phyloP scores from a whole-genome alignment of 2,329 filamentous ascomycete genomes.

The Magnaporthiopsis rhizophila region DNA sequence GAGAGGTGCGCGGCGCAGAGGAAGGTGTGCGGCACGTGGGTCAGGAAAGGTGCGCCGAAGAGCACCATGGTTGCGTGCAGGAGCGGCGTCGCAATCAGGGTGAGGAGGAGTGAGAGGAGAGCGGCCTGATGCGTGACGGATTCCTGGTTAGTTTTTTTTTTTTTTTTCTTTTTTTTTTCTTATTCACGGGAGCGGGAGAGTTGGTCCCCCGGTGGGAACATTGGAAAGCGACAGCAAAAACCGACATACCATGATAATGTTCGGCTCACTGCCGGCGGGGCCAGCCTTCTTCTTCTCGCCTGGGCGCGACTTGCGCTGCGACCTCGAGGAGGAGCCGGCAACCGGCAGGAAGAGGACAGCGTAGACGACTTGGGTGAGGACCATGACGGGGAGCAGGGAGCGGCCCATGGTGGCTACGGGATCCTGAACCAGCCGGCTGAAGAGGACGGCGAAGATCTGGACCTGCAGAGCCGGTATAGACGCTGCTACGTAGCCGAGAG shows the following conservation, averaged over 20 bases:
- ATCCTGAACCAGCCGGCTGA: slow-evolving; percentile 22
- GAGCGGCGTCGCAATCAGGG: slow-evolving; percentile 60
- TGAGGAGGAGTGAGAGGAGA: slow-evolving; percentile 46
- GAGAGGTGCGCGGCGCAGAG: slow-evolving; percentile 77
- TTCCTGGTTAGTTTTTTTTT: slow-evolving; percentile 8
- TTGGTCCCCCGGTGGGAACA: background rate
- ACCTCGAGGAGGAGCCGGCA: slow-evolving; percentile 40
- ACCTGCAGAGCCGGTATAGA: slow-evolving; percentile 20
- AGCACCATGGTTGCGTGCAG: slow-evolving; percentile 64
- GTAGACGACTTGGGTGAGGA: slow-evolving; percentile 35
- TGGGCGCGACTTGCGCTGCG: slow-evolving; percentile 40
- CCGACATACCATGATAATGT: slow-evolving; percentile 36
- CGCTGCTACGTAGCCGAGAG: slow-evolving; percentile 13
- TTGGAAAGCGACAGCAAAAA: background rate
- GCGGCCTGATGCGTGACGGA: slow-evolving; percentile 27
- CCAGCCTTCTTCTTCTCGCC: slow-evolving; percentile 43
- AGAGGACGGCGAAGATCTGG: slow-evolving; percentile 19
- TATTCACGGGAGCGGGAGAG: no score
- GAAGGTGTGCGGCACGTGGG: slow-evolving; percentile 68
- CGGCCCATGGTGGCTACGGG: slow-evolving; percentile 21
- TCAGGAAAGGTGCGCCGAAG: slow-evolving; percentile 84
- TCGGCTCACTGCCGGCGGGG: slow-evolving; percentile 32
- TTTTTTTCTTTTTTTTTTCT: slow-evolving; percentile 3
- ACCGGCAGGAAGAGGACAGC: slow-evolving; percentile 56
- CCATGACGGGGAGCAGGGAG: slow-evolving; percentile 20